A percentile compares a stretch with the other conserved stretches of the same genome.
Evolutionary conservation across 192 early-diverging fungal species (phyloP).

Genomic region (Endogone sp.): DNA sequence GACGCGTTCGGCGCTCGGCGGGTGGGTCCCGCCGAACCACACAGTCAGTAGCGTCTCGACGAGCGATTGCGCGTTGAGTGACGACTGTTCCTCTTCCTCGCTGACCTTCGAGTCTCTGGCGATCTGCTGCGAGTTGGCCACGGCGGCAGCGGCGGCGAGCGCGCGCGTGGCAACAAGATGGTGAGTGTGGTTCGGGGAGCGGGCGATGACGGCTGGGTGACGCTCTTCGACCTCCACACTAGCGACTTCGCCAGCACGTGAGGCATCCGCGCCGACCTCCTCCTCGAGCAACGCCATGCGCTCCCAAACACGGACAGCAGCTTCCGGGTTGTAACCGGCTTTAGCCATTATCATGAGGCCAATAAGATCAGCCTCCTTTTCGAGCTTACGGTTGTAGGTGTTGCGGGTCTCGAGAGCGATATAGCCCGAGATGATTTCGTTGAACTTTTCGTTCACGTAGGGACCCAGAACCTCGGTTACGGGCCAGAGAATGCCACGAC

Average conservation of each 20-base stretch:
- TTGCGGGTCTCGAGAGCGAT: conserved; percentile 13
- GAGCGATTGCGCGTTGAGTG: conserved; percentile 1
- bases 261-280: neutral
- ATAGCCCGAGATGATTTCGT: conserved; percentile 15
- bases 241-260: neutral
- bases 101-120: neutral
- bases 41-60: conserved; percentile 13
- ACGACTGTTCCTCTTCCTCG: neutral
- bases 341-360: conserved; percentile 45
- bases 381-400: conserved; percentile 30
- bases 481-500: conserved; percentile 32
- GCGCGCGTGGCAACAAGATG: neutral
- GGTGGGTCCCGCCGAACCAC: conserved; percentile 37
- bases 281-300: conserved; percentile 36
- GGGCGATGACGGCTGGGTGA: neutral
- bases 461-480: conserved; percentile 33
- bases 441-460: conserved; percentile 24
- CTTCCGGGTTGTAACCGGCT: conserved; percentile 55
- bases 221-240: neutral
- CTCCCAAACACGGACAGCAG: conserved; percentile 45
- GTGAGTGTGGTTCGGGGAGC: neutral
- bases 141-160: neutral
- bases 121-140: neutral
- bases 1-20: conserved; percentile 27
- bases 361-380: conserved; percentile 38